These are phyloP conservation scores for Stephania yunnanensis DNA, from an alignment of 164 flowering plant species.

Conservation along the genomic window DNA sequence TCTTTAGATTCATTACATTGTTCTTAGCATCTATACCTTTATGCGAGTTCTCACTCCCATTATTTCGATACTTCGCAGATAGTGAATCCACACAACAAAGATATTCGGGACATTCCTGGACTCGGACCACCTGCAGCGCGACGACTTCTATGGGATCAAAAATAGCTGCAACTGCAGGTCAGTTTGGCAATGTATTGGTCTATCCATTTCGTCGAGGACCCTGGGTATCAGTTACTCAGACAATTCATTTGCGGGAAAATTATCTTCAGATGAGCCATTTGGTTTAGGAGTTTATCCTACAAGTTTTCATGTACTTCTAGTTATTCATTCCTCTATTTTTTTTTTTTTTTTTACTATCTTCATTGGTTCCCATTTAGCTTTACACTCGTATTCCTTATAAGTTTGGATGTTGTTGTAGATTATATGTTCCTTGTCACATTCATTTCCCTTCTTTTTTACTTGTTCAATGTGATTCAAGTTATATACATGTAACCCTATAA, in stretches of 20 bases:
- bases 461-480: too few relatives aligned
- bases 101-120: conserved; percentile 86
- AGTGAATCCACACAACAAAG: conserved; percentile 79
- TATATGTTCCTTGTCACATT: background rate
- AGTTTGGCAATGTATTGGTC: background rate
- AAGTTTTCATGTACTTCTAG: background rate
- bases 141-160: conserved; percentile 51
- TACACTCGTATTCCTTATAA: background rate
- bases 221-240: background rate
- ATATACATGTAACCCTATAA: too few relatives aligned
- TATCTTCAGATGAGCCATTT: background rate
- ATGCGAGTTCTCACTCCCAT: background rate
- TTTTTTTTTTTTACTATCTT: background rate
- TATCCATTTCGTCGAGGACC: background rate
- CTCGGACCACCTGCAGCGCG: conserved; percentile 82
- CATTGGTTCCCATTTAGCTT: background rate
- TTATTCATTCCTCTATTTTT: background rate
- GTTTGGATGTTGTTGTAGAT: background rate
- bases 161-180: background rate
- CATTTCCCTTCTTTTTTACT: too few relatives aligned
- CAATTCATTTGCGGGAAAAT: background rate
- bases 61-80: conserved; percentile 35
- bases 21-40: background rate
- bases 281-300: background rate
- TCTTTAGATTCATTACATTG: background rate